Evolutionary conservation across 2,329 filamentous ascomycete species (phyloP), one percentile per base, ranked within the genome.

Genomic region (Colletotrichum sp.): DNA sequence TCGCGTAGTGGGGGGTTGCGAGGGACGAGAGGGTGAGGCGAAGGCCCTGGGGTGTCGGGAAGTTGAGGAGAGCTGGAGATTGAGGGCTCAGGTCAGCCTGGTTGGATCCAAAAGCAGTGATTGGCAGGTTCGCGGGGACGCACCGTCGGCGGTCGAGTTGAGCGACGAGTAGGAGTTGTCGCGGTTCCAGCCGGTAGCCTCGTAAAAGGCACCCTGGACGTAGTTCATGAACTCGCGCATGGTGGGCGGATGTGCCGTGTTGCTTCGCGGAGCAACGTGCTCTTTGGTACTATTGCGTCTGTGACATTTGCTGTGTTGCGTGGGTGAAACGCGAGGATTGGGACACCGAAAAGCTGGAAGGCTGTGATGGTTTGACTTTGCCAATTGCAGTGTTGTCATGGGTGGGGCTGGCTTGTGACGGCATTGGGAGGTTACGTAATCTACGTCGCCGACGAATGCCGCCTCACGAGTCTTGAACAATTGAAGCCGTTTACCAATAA

Each of bases 221-320:
- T 98, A 96, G 87, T 98, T 96, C 95, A 98, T 98, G 89, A 98
- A 98, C 87, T 96, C 94, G 88, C 97, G 93, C 96, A 98, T 98
- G 70, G 69, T 87, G 78, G 76, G 57, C 64, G 62, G 30, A 5
- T 26, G 21, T 65, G 34, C 62, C 60, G 24, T 36, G 16, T 52
- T 65, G 28, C 71, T 15, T 67, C 52, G 55, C 52, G 21, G 65
- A 73, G 71, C 75, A 67, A 55, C 52, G 66, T 67, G 60, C 75
- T 67, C 75, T 15, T 32, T 2, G 6, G 18, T 66, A 21, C 71
- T 77, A 77, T 71, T 39, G 49, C 24, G 16, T 18, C 32, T 26
- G 8, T 32, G 10, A 66, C 75, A 77, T 77, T 55, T 67, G 59
- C n/a, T 66, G 32, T 8, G 15, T 3, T 18, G 16, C 5, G 28